Percentiles rank a stretch among this genome's conserved stretches.
Evolutionary conservation across 768 basidiomycete species (phyloP).

Genomic region (Rubroboletus pulcherrimus): DNA sequence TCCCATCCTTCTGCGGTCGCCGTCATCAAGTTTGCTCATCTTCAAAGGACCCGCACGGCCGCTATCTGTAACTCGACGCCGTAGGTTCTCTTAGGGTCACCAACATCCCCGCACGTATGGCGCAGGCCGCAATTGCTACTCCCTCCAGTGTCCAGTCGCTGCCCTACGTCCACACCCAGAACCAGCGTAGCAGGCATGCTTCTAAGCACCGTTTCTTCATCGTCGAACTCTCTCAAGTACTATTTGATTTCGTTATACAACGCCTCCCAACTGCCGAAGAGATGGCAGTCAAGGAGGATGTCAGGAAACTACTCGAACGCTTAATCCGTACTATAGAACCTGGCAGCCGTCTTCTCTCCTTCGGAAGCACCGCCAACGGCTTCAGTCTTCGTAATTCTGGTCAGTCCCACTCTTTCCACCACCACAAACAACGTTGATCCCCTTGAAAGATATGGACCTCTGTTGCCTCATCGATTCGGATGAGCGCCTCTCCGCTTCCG

Average conservation of each 20-base stretch:
- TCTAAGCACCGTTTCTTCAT: constrained; percentile 62
- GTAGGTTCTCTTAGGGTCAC: not conserved
- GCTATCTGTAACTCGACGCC: constrained; percentile 2
- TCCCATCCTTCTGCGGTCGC: constrained; percentile 16
- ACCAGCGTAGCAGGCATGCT: constrained; percentile 32
- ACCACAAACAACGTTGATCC: constrained; percentile 8
- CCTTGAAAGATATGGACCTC: constrained; percentile 86
- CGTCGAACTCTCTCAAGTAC: constrained; percentile 80
- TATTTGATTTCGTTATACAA: constrained; percentile 92
- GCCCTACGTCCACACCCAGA: constrained; percentile 33
- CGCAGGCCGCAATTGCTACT: constrained; percentile 26
- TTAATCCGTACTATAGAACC: constrained; percentile 95
- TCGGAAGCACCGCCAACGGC: constrained; percentile 96
- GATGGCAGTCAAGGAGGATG: constrained; percentile 93
- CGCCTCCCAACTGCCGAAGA: constrained; percentile 87
- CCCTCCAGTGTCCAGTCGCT: constrained; percentile 21
- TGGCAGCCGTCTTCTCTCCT: constrained; percentile 83
- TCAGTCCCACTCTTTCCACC: constrained; percentile 30
- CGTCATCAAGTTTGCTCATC: constrained; percentile 5
- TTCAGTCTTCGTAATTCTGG: constrained; percentile 96
- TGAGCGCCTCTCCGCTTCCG: constrained; percentile 72
- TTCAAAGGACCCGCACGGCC: constrained; percentile 1
- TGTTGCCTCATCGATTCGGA: constrained; percentile 93
- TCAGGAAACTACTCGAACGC: constrained; percentile 89
- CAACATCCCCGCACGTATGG: constrained; percentile 17